Evolutionary conservation across 1,284 basidiomycete species (phyloP).

Genomic region (Xerocomus minutiporus): DNA sequence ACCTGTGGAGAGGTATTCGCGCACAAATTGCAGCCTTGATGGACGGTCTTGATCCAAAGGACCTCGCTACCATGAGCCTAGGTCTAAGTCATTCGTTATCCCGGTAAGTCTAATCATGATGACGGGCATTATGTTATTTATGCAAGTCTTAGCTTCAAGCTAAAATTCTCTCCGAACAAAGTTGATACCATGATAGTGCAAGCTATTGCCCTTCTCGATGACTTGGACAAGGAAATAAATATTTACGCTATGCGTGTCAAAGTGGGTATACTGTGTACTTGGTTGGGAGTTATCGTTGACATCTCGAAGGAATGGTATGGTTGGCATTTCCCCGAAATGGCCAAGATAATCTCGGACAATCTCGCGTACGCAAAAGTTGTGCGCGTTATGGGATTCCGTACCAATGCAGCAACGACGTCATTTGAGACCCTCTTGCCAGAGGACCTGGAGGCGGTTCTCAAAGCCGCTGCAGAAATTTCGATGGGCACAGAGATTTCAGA

Average conservation of each 20-base stretch:
- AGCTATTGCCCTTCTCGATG: conserved; percentile 96
- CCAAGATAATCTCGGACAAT: conserved; percentile 97
- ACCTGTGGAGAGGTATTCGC: conserved; percentile 95
- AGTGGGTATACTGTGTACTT: conserved; percentile 43
- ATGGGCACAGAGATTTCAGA: conserved; percentile 99
- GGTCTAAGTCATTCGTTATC: conserved; percentile 96
- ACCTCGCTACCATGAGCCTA: conserved; percentile 95
- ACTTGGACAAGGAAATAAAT: conserved; percentile 99
- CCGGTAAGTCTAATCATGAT: conserved; percentile 45
- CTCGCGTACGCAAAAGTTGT: conserved; percentile 93
- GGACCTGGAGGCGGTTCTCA: conserved; percentile 88
- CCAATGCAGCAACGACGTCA: conserved; percentile 83
- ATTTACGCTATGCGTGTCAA: conserved; percentile 99
- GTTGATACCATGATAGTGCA: conserved; percentile 99
- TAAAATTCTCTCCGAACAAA: conserved; percentile 99
- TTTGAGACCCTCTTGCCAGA: conserved; percentile 91
- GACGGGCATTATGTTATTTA: conserved; percentile 12
- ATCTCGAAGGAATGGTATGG: conserved; percentile 93
- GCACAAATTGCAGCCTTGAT: conserved; percentile 83
- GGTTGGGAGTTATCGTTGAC: conserved; percentile 3
- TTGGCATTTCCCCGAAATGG: conserved; percentile 99
- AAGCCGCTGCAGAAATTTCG: conserved; percentile 90
- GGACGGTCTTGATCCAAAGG: conserved; percentile 90
- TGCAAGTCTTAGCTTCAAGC: conserved; percentile 73
- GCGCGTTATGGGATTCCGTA: conserved; percentile 89